phyloP scores from a whole-genome alignment of 306 rosid species.

The Prosopis cineraria region DNA sequence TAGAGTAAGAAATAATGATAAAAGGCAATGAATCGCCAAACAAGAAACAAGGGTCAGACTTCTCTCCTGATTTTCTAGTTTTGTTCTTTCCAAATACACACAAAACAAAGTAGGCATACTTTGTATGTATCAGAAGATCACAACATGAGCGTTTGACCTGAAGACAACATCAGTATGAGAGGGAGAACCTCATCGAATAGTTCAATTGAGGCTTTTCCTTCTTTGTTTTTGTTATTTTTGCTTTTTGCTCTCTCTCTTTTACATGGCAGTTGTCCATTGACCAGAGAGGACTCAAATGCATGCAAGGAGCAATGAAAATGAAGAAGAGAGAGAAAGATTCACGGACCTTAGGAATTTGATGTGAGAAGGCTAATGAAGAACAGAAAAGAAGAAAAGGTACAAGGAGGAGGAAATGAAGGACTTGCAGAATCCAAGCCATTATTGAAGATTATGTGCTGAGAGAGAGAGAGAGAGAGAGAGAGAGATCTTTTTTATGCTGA shows the following conservation, averaged over 20 bases:
- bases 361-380: slow-evolving; percentile 39
- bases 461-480: neutral
- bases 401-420: slow-evolving; percentile 38
- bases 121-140: too few relatives aligned
- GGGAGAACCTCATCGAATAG: too few relatives aligned
- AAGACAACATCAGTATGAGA: too few relatives aligned
- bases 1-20: neutral
- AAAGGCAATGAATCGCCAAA: too few relatives aligned
- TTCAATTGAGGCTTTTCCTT: too few relatives aligned
- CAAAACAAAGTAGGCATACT: too few relatives aligned
- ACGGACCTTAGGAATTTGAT: slow-evolving; percentile 67
- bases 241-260: neutral
- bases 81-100: neutral
- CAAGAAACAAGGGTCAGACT: too few relatives aligned
- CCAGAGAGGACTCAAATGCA: neutral
- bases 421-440: slow-evolving; percentile 57
- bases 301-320: neutral
- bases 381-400: slow-evolving; percentile 39
- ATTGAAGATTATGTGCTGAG: slow-evolving; percentile 38
- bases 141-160: too few relatives aligned
- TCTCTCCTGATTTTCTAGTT: neutral
- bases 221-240: too few relatives aligned
- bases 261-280: neutral
- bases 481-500: slow-evolving; percentile 8
- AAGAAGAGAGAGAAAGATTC: neutral